Percentiles rank a stretch among this genome's conserved stretches.
These are phyloP conservation scores for Pleochaeta shiraiana DNA, from an alignment of 2,329 filamentous ascomycete genomes.

Conservation along the genomic window DNA sequence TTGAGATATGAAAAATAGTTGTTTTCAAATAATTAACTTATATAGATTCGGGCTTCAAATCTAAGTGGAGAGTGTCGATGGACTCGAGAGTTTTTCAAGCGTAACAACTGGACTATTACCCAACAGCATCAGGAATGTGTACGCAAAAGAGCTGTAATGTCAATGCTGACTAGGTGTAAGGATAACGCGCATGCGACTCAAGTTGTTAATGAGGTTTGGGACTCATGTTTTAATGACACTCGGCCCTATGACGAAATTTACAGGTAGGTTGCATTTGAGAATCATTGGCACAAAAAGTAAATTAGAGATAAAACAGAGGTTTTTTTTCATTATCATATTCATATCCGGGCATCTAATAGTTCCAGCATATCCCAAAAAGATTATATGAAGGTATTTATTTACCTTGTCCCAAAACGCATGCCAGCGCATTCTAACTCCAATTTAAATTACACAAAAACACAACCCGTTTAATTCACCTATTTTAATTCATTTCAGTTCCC, in stretches of 20 bases:
- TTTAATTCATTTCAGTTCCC: conserved; percentile 13
- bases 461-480: too few species aligned
- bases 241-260: conserved; percentile 96
- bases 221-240: conserved; percentile 87
- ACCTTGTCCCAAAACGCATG: conserved; percentile 4
- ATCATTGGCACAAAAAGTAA: too few species aligned
- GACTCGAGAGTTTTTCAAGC: conserved; percentile 62
- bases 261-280: conserved; percentile 28
- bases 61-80: conserved; percentile 89
- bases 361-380: too few species aligned
- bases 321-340: too few species aligned
- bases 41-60: conserved; percentile 74
- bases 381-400: too few species aligned
- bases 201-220: conserved; percentile 96
- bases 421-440: conserved; percentile 12
- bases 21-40: conserved; percentile 9
- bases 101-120: conserved; percentile 72
- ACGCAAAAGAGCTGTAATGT: conserved; percentile 54
- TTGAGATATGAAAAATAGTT: not conserved
- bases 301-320: too few species aligned
- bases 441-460: conserved; percentile 3
- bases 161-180: conserved; percentile 60
- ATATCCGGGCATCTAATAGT: too few species aligned
- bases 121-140: conserved; percentile 93
- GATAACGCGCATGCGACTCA: conserved; percentile 70